These are phyloP conservation scores for Dioscorea zingiberensis DNA, from an alignment of 106 monocot species.

Conservation along the genomic window DNA sequence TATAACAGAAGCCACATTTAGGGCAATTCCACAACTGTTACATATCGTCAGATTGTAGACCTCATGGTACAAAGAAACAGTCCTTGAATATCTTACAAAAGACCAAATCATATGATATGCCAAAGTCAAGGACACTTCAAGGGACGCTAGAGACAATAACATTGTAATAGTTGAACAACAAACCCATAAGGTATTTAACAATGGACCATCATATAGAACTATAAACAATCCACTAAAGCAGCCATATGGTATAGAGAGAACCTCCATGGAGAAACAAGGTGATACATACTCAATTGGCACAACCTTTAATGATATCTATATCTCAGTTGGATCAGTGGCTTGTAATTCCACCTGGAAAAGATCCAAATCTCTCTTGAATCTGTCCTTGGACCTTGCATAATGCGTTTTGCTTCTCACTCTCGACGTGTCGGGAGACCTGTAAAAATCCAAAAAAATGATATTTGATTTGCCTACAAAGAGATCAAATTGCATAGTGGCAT, in stretches of 20 bases:
- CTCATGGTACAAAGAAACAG: neutral
- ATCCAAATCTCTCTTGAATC: slow-evolving; percentile 21
- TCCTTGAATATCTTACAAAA: neutral
- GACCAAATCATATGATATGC: slow-evolving; percentile 2
- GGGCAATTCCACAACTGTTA: slow-evolving; percentile 2
- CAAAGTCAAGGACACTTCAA: neutral
- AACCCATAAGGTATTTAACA: slow-evolving; percentile 3
- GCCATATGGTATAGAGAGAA: slow-evolving; percentile 3
- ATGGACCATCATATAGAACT: slow-evolving; percentile 8
- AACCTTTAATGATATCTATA: slow-evolving; percentile 22
- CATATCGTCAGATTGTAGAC: slow-evolving; percentile 8
- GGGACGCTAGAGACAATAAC: neutral
- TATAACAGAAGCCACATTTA: neutral
- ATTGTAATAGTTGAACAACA: neutral
- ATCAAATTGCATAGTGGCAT: slow-evolving; percentile 15
- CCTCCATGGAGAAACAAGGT: neutral
- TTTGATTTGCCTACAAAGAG: neutral
- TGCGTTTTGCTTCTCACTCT: slow-evolving; percentile 20
- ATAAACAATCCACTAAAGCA: slow-evolving; percentile 15
- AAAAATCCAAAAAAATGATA: neutral
- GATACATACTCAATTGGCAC: slow-evolving; percentile 18
- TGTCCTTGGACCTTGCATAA: slow-evolving; percentile 17
- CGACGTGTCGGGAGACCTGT: slow-evolving; percentile 16
- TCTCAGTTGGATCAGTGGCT: slow-evolving; percentile 24
- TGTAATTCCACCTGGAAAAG: slow-evolving; percentile 18